phyloP scores from a whole-genome alignment of 768 basidiomycete species.

The Chalciporus chontae region DNA sequence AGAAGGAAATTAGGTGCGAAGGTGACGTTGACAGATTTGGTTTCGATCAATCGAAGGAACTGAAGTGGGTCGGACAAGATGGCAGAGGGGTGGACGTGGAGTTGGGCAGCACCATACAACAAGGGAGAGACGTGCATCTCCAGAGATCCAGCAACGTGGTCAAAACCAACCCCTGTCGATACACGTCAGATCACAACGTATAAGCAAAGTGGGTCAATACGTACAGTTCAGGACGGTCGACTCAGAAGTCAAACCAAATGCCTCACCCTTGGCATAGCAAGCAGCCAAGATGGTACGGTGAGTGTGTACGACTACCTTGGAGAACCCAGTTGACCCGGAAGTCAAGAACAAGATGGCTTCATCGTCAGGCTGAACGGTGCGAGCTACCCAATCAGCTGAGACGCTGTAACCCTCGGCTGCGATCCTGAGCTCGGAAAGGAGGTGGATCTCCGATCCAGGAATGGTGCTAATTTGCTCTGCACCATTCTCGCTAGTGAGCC shows the following conservation, averaged over 20 bases:
- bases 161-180: slow-evolving; percentile 36
- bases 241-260: slow-evolving; percentile 29
- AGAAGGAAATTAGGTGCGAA: slow-evolving; percentile 43
- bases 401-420: slow-evolving; percentile 14
- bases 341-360: slow-evolving; percentile 34
- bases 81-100: slow-evolving; percentile 14
- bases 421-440: slow-evolving; percentile 22
- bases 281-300: slow-evolving; percentile 36
- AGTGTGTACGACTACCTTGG: slow-evolving; percentile 37
- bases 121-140: slow-evolving; percentile 37
- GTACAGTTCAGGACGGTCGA: slow-evolving; percentile 37
- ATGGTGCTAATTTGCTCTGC: slow-evolving; percentile 22
- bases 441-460: slow-evolving; percentile 19
- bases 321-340: slow-evolving; percentile 40
- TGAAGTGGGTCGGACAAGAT: slow-evolving; percentile 16
- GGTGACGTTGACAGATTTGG: slow-evolving; percentile 29
- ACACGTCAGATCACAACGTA: neutral
- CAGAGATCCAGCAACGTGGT: slow-evolving; percentile 40
- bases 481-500: slow-evolving; percentile 24
- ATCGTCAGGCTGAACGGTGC: slow-evolving; percentile 19
- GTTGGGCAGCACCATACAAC: slow-evolving; percentile 23
- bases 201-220: neutral
- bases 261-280: slow-evolving; percentile 29
- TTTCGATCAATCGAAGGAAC: slow-evolving; percentile 28
- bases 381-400: slow-evolving; percentile 9